phyloP scores from a whole-genome alignment of 805 yeast genomes.

The Saccharomycopsis javanensis region DNA sequence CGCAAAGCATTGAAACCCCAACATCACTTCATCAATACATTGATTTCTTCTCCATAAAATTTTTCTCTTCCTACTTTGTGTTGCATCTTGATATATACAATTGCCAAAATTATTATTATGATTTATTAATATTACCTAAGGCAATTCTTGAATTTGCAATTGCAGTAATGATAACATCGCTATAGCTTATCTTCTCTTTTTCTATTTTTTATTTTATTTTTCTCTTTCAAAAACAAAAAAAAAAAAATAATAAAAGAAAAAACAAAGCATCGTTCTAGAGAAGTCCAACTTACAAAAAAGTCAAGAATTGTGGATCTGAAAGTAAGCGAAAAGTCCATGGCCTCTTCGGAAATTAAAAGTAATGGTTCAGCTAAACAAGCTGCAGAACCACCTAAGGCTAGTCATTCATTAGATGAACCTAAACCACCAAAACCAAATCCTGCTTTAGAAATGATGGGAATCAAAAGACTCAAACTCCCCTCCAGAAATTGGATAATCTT shows the following conservation, averaged over 20 bases:
- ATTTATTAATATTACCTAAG: too few species aligned
- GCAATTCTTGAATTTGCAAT: too few species aligned
- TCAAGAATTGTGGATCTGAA: not conserved
- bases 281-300: too few species aligned
- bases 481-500: conserved; percentile 91
- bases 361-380: not conserved
- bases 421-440: conserved; percentile 42
- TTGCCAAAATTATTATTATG: too few species aligned
- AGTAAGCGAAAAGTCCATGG: not conserved
- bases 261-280: too few species aligned
- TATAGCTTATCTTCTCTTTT: too few species aligned
- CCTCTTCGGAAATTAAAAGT: not conserved
- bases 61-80: too few species aligned
- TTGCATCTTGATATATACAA: too few species aligned
- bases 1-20: not conserved
- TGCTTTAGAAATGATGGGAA: conserved; percentile 77
- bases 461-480: conserved; percentile 68
- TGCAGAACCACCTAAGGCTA: not conserved
- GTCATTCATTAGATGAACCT: not conserved
- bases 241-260: too few species aligned
- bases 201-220: not conserved
- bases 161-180: too few species aligned
- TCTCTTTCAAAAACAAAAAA: too few species aligned
- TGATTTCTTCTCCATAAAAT: not conserved
- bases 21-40: too few species aligned